phyloP scores from a whole-genome alignment of 306 rosid species.

The Erythrophleum fordii region DNA sequence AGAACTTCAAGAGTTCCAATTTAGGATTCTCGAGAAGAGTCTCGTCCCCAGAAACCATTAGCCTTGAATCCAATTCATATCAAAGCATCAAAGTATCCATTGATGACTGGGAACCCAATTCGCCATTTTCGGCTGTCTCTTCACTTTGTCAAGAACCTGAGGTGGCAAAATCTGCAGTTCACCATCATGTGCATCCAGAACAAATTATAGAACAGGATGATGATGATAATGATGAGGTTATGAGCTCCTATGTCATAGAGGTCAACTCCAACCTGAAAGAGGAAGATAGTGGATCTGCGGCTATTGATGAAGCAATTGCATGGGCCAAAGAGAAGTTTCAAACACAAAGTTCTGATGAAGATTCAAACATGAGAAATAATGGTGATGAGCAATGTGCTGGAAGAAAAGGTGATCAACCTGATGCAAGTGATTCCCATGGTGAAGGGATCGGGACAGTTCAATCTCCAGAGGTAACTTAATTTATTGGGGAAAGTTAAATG shows the following conservation, averaged over 20 bases:
- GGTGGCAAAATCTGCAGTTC: constrained; percentile 46
- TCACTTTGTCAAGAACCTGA: constrained; percentile 68
- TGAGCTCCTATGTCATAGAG: constrained; percentile 95
- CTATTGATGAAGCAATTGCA: constrained; percentile 91
- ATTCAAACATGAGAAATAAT: constrained; percentile 49
- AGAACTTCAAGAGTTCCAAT: constrained; percentile 50
- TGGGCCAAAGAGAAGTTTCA: constrained; percentile 94
- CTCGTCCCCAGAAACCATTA: constrained; percentile 76
- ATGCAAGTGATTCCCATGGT: constrained; percentile 43
- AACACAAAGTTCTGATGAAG: constrained; percentile 56
- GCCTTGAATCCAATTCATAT: constrained; percentile 62
- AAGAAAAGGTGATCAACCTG: constrained; percentile 58
- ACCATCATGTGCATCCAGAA: constrained; percentile 43
- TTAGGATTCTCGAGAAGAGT: constrained; percentile 62
- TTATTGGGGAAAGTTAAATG: constrained; percentile 1
- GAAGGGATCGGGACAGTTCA: constrained; percentile 46
- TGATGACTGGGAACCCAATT: constrained; percentile 68
- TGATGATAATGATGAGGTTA: constrained; percentile 64
- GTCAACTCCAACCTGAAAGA: constrained; percentile 61
- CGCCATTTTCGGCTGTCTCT: constrained; percentile 74
- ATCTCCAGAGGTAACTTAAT: constrained; percentile 64
- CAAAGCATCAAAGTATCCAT: constrained; percentile 56
- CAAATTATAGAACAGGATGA: constrained; percentile 45
- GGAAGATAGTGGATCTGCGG: constrained; percentile 63
- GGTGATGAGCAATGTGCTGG: constrained; percentile 50